Evolutionary conservation across 306 rosid genomes (phyloP), one percentile per base, ranked within the genome.

Genomic region (Fragaria ananassa): DNA sequence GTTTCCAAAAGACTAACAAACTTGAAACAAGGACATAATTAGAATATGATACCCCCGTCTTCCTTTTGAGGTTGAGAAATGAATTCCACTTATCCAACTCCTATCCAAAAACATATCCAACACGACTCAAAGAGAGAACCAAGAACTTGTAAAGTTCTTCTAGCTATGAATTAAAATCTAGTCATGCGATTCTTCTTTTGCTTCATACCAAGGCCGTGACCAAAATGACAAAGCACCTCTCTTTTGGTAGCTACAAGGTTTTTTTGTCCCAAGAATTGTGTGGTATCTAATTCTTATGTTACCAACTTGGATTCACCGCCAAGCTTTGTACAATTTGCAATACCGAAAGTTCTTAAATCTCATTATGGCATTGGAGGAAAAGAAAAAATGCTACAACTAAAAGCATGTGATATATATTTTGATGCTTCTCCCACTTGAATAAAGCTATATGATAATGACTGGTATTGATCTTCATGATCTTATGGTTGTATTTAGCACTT

Each of bases 21-120:
- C 45, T 9, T 10, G n/a, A 56, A 67, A 23, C 2, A 69, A 18
- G 14, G 29, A 31, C 34, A 68, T 68, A 17, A 35, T 37, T 21
- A 67, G 75, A 46, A 77, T 69, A 68, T 25, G 75, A 77, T 77
- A 8, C 75, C 17, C 35, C 5, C 35, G 1, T 60, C 66, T 62
- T 62, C 68, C 42, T 62, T 31, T 62, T 62, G 44, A 62, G 68
- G 17, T 62, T 76, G 67, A 68, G 29, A 80, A 78, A 49, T 35
- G 71, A 83, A 54, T 15, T 75, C 80, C 75, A 64, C 78, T 75
- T 76, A 83, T 74, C 85, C 74, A 44, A 67, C 68, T 80, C 80
- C 82, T 81, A 83, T 84, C 90, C 82, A 83, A 79, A 84, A 83
- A 42, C 81, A 72, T 46, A 82, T 78, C 79, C 81, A 35, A 21